These are phyloP conservation scores for Apiotrichum veenhuisii DNA, from an alignment of 1,284 basidiomycete species.

Conservation along the genomic window DNA sequence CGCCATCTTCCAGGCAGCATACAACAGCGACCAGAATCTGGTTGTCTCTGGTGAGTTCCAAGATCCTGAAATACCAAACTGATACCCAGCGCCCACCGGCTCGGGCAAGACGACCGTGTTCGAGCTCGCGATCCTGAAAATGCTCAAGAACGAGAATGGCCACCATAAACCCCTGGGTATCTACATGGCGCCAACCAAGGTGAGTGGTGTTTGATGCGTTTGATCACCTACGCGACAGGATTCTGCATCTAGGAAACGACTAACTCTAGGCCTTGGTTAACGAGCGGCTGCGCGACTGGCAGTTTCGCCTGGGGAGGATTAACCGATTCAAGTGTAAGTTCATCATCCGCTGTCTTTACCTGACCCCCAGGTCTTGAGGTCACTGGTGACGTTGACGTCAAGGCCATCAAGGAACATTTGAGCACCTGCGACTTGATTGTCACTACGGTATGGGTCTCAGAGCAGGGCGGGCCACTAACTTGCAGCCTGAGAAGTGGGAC, in stretches of 20 bases:
- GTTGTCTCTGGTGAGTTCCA: slow-evolving; percentile 65
- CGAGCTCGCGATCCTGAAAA: slow-evolving; percentile 79
- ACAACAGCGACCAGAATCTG: slow-evolving; percentile 68
- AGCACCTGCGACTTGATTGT: slow-evolving; percentile 72
- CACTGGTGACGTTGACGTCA: slow-evolving; percentile 79
- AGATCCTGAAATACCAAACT: slow-evolving; percentile 1
- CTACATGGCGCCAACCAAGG: slow-evolving; percentile 94
- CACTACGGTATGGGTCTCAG: slow-evolving; percentile 60
- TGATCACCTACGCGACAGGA: no score
- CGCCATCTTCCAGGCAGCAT: slow-evolving; percentile 45
- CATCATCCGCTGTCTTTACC: neutral
- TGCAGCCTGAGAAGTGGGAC: slow-evolving; percentile 90
- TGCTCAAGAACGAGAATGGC: slow-evolving; percentile 57
- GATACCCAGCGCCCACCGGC: slow-evolving; percentile 71
- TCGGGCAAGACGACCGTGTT: slow-evolving; percentile 92
- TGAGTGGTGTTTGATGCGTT: slow-evolving; percentile 29
- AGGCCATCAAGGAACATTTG: slow-evolving; percentile 61
- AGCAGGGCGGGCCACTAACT: neutral
- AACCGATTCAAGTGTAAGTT: slow-evolving; percentile 65
- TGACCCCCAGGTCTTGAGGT: slow-evolving; percentile 68
- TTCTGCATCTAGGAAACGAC: no score
- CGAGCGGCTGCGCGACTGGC: slow-evolving; percentile 83
- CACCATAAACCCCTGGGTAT: slow-evolving; percentile 61
- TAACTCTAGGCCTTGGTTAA: slow-evolving; percentile 70
- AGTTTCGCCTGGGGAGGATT: slow-evolving; percentile 61